Evolutionary conservation across 768 basidiomycete species (phyloP), one percentile per base, ranked within the genome.

Genomic region (Lyophyllum atratum): DNA sequence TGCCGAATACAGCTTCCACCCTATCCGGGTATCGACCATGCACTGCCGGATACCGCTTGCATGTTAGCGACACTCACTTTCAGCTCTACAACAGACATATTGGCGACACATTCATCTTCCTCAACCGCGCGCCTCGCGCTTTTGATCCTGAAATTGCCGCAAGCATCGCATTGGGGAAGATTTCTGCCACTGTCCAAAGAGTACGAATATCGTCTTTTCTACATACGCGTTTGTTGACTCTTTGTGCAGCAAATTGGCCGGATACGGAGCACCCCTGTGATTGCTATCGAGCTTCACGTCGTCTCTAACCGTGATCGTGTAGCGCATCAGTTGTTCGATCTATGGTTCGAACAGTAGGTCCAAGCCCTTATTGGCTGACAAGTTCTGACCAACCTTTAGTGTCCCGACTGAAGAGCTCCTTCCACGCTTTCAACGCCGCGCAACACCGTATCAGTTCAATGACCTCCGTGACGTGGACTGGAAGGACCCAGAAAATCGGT

Each of bases 241-340:
- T 7, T 14, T 10, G 0, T 37, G 19, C 42, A 89, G 87, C 86
- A 87, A 83, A 65, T 85, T 11, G 87, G 87, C 4, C 71, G 83
- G 39, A 65, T 89, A 24, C 76, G 81, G 47, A 78, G 81, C 34
- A 71, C 79, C 0, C 79, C 84, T 0, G 76, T 86, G 0, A 70
- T 71, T 11, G 75, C 74, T 6, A 77, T 87, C 34, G 87, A 89
- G 59, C 76, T 88, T 8, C 87, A 88, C 64, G 87, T 89, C 4
- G 80, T 88, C 10, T 88, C 87, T 0, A 87, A 87, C 64, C 73
- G 86, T 12, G 86, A 88, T 66, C 79, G 84, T 10, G 72, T 86
- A 2, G 83, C 85, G 0, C 85, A 87, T 63, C 85, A 86, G 68
- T 65, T 85, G 0, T 88, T 89, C 59, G 87, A 89, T 64, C 65